phyloP scores from a whole-genome alignment of 176 grass and related monocot genomes.

The Miscanthus lutarioriparius region DNA sequence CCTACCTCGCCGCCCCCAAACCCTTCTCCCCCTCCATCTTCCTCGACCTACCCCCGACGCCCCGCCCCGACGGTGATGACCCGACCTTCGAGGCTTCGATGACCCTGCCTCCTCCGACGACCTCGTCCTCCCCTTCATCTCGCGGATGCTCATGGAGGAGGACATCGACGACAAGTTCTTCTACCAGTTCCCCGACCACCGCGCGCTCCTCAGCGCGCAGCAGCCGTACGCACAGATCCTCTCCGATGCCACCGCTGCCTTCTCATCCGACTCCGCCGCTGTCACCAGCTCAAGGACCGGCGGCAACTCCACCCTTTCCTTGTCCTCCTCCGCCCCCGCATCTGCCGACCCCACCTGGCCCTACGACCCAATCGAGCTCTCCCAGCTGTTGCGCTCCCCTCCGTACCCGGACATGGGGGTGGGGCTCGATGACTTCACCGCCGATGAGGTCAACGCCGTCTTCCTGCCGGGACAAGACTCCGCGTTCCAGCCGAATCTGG shows the following conservation, averaged over 20 bases:
- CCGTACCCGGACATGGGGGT: neutral
- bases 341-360: no score
- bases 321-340: conserved; percentile 3
- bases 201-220: conserved; percentile 48
- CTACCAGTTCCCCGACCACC: conserved; percentile 55
- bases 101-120: conserved; percentile 44
- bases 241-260: neutral
- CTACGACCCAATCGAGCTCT: conserved; percentile 35
- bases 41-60: conserved; percentile 51
- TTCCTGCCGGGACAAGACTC: neutral
- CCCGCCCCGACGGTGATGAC: conserved; percentile 10
- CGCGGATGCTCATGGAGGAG: conserved; percentile 78
- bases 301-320: conserved; percentile 17
- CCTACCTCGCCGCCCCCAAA: conserved; percentile 30
- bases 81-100: neutral
- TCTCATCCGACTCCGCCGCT: neutral
- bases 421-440: conserved; percentile 14
- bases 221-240: conserved; percentile 54
- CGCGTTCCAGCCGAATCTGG: neutral
- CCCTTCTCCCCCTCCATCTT: conserved; percentile 49
- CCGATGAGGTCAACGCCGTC: neutral
- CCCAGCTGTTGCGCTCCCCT: conserved; percentile 35
- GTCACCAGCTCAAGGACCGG: neutral
- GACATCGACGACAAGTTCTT: conserved; percentile 65
- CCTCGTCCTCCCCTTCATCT: conserved; percentile 67